Evolutionary conservation across 2,329 filamentous ascomycete species (phyloP).

Genomic region (Plectosphaerella sp.): DNA sequence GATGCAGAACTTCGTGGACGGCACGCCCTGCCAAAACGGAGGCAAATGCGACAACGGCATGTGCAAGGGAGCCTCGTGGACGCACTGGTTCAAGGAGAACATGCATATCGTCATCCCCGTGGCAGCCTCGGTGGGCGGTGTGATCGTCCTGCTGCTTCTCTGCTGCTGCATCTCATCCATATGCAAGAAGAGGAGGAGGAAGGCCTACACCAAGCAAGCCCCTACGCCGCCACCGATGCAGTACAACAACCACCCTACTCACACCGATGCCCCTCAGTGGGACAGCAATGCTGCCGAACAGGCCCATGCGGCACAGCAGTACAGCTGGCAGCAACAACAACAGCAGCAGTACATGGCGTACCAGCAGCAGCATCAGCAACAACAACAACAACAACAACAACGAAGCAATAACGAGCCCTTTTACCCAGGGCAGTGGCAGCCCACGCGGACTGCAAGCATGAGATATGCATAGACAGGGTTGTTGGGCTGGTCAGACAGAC

Average conservation of each 20-base stretch:
- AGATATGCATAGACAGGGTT: slow-evolving; percentile 15
- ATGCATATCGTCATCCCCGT: slow-evolving; percentile 81
- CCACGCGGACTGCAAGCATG: slow-evolving; percentile 9
- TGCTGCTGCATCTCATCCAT: slow-evolving; percentile 58
- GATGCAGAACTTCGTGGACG: slow-evolving; percentile 91
- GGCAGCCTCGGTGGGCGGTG: slow-evolving; percentile 62
- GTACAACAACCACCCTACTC: slow-evolving; percentile 13
- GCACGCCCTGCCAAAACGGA: slow-evolving; percentile 76
- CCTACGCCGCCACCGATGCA: slow-evolving; percentile 11
- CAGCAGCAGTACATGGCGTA: not conserved
- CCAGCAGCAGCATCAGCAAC: not conserved
- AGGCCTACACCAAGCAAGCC: slow-evolving; percentile 18
- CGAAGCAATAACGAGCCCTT: not conserved
- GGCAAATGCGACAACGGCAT: slow-evolving; percentile 75
- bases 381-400: not conserved
- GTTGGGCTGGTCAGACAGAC: too few species aligned
- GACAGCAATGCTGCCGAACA: too few species aligned
- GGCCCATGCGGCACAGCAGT: not conserved
- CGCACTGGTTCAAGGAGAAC: slow-evolving; percentile 72
- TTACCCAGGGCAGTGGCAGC: slow-evolving; percentile 6
- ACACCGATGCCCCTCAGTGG: slow-evolving; percentile 2
- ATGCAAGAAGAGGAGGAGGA: slow-evolving; percentile 19
- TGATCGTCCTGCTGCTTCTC: slow-evolving; percentile 65
- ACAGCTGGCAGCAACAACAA: not conserved
- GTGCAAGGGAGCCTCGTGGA: slow-evolving; percentile 67